Percentiles rank a stretch among this genome's conserved stretches.
Evolutionary conservation across 129 eudicot species (phyloP).

Genomic region (Tagetes erecta): DNA sequence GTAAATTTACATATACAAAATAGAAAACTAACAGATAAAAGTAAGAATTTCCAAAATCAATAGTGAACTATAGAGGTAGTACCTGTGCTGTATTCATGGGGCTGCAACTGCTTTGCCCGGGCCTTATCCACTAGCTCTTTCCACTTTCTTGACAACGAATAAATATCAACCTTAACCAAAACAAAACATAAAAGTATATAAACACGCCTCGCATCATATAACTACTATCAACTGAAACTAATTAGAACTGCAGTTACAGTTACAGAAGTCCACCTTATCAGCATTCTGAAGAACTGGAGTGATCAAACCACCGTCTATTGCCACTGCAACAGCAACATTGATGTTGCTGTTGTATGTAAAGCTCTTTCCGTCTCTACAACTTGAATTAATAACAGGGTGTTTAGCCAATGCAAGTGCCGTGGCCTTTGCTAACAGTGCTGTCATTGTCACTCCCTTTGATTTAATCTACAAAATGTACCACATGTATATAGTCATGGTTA

Average conservation of each 20-base stretch:
- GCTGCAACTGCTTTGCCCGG: slow-evolving; percentile 91
- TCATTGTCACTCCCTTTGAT: slow-evolving; percentile 96
- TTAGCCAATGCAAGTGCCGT: slow-evolving; percentile 90
- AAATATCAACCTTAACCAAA: slow-evolving; percentile 70
- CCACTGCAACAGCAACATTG: slow-evolving; percentile 96
- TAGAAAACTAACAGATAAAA: too few species aligned
- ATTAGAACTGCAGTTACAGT: neutral
- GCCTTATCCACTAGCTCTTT: slow-evolving; percentile 99
- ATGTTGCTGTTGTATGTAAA: slow-evolving; percentile 85
- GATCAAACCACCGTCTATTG: slow-evolving; percentile 93
- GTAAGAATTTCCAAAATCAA: too few species aligned
- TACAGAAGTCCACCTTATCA: slow-evolving; percentile 61
- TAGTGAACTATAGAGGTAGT: neutral
- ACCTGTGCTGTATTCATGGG: slow-evolving; percentile 90
- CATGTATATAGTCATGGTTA: neutral
- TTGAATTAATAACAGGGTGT: slow-evolving; percentile 93
- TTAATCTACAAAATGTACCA: slow-evolving; percentile 49
- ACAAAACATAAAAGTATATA: slow-evolving; percentile 2
- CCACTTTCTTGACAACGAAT: slow-evolving; percentile 94
- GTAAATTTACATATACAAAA: too few species aligned
- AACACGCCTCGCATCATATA: neutral
- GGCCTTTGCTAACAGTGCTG: slow-evolving; percentile 91
- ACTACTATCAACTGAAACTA: slow-evolving; percentile 15
- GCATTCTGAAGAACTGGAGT: slow-evolving; percentile 97
- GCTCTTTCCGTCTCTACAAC: slow-evolving; percentile 97